Base-by-base conservation (phyloP, 495 filamentous ascomycete genomes). In the Ascodesmis nigricans region DNA sequence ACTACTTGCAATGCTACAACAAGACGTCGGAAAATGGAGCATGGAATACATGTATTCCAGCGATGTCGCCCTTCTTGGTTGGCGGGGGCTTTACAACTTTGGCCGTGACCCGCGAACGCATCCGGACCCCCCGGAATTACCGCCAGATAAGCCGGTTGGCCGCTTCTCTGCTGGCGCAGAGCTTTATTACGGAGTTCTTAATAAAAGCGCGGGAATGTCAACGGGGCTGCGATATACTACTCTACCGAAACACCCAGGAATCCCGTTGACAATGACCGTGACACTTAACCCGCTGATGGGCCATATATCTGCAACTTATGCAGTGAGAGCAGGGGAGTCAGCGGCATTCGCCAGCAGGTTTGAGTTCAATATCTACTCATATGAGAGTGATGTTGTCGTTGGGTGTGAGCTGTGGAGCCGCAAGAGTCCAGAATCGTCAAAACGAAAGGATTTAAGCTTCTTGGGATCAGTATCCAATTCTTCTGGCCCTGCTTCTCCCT, bases 291-390 rank as follows among this genome's bases (percentile, higher is more conserved):
- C 87, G 0, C 61, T 97, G 7, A 93, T 91, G 64, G 87, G 87
- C 19, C 90, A 75, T 38, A 59, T 95, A 33, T 81, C 75, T 27
- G 74, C 78, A 18, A 90, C 73, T 4, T 97, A 95, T 46, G 78
- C 87, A 9, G 73, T 92, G 8, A 71, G 76, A 44, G 87, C 84
- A 4, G 75, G 76, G 14, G 69, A 65, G 8, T 69, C 80, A 38
- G 66, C 87, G 33, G 72, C 80, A 0, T 67, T 97, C 29, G 84
- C 81, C 38, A 81, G 79, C 20, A 69, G 74, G 25, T 84, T 95
- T 58, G 80, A 87, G 42, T 97, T 95, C 53, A 97, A 97, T 50
- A 80, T 92, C 32, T 93, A 92, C 58, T 90, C 78, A 47, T 97
- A 92, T 58, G 87, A 95, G 58, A 91, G 79, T 50, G 82, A 90